Evolutionary conservation across 192 early-diverging fungal genomes (phyloP), one percentile per base, ranked within the genome.

Genomic region (Coemansia sp.): DNA sequence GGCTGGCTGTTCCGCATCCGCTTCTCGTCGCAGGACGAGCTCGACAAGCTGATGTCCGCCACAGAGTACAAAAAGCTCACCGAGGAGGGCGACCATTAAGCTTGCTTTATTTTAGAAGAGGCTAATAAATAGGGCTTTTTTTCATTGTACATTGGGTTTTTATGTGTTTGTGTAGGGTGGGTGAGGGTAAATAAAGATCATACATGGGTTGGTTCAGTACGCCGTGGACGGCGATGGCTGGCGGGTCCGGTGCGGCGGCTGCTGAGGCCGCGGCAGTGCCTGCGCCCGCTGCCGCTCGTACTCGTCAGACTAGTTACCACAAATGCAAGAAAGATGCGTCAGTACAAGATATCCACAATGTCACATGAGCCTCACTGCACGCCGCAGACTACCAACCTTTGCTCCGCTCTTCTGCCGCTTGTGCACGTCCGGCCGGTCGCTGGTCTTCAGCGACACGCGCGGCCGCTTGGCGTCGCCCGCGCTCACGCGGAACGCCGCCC

Each of bases 1-100:
- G 92, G 88, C 49, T 97, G 95, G 95, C 79, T 94, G 35, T 91
- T 87, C 69, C 93, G 94, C 83, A 88, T 97, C 65, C 81, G 93
- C 80, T 36, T 97, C 36, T 77, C 76, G 5, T 56, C 81, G 52
- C 59, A 75, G 59, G 81, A 55, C 5, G 85, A 95, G 64, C 50
- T 95, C 43, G 79, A 89, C 7, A 60, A 64, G 12, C 80, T 97
- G 49, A 60, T 97, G 29, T 78, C 86, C 64, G 83, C 87, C 66
- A 61, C 60, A 11, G 80, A 64, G 5, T 97, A 97, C 78, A 65
- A 80, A 27, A 60, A 65, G 28, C 78, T 82, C 57, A 79, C 65
- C 50, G 80, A 77, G 30, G 45, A 31, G 3, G 70, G 58, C n/a
- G 31, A 67, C 49, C 53, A 58, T 30, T 20, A 42, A 31, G 38